These are phyloP conservation scores for Phytophthora pluvialis DNA, from an alignment of 352 stramenopile genomes.

Conservation along the genomic window DNA sequence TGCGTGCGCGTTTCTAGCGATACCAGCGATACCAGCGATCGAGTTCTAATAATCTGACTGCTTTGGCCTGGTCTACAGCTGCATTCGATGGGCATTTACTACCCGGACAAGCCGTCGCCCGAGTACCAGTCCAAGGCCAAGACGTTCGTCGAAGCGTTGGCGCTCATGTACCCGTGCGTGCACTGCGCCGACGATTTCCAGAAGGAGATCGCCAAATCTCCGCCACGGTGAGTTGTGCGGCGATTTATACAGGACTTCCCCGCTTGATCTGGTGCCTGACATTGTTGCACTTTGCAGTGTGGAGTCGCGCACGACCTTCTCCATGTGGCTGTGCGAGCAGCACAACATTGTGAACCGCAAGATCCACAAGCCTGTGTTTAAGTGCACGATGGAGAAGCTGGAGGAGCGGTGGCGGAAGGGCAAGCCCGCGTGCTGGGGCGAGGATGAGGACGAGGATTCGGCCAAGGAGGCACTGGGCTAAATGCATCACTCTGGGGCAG, in stretches of 20 bases:
- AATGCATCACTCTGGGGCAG: slow-evolving; percentile 3
- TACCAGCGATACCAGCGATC: background rate
- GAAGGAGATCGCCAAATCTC: slow-evolving; percentile 92
- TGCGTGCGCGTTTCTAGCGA: slow-evolving; percentile 32
- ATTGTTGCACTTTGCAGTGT: slow-evolving; percentile 51
- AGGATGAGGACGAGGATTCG: slow-evolving; percentile 50
- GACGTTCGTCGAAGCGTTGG: slow-evolving; percentile 92
- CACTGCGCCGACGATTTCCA: slow-evolving; percentile 97
- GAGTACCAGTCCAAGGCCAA: slow-evolving; percentile 92
- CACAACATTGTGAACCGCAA: slow-evolving; percentile 99
- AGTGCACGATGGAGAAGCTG: slow-evolving; percentile 93
- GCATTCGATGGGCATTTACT: slow-evolving; percentile 96
- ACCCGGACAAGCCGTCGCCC: slow-evolving; percentile 93
- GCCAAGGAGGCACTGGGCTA: slow-evolving; percentile 17
- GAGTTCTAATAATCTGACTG: background rate
- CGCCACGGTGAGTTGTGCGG: slow-evolving; percentile 73
- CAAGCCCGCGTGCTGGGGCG: slow-evolving; percentile 82
- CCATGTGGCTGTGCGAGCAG: slow-evolving; percentile 96
- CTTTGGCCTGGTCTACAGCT: slow-evolving; percentile 50
- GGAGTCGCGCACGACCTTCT: slow-evolving; percentile 93
- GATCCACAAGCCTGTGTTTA: slow-evolving; percentile 94
- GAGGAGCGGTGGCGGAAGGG: slow-evolving; percentile 96
- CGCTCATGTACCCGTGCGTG: slow-evolving; percentile 92
- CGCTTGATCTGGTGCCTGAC: background rate
- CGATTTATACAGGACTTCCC: background rate